Evolutionary conservation across 2,329 filamentous ascomycete species (phyloP).

Genomic region (Talaromyces sp.): DNA sequence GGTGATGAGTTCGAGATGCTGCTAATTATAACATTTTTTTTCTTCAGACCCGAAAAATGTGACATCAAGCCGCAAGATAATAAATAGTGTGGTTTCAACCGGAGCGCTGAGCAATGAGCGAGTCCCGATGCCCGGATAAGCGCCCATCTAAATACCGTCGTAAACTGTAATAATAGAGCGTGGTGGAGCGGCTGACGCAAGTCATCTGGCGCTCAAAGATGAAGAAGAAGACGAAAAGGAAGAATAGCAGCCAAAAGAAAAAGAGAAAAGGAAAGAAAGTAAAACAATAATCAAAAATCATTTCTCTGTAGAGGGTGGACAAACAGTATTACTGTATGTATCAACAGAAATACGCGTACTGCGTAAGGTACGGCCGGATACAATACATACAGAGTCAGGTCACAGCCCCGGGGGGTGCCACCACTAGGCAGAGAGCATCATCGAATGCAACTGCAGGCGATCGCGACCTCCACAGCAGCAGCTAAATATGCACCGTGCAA

Average conservation of each 20-base stretch:
- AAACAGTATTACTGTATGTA: neutral
- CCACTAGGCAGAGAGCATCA: neutral
- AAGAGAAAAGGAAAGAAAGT: neutral
- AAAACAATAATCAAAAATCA: neutral
- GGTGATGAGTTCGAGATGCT: neutral
- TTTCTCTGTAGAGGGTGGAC: too few relatives aligned
- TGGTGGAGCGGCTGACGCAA: neutral
- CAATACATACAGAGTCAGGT: neutral
- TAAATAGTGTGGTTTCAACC: conserved; percentile 8
- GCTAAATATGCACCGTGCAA: conserved; percentile 4
- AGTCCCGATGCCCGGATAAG: conserved; percentile 11
- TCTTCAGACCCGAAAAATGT: neutral
- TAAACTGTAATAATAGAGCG: neutral
- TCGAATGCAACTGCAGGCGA: conserved; percentile 11
- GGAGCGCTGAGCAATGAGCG: neutral
- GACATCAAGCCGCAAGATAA: conserved; percentile 2
- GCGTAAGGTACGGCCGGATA: neutral
- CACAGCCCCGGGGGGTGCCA: neutral
- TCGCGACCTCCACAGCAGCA: conserved; percentile 6
- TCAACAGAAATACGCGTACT: neutral
- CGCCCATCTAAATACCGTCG: conserved; percentile 5
- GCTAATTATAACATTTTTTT: neutral
- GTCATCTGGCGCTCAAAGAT: neutral
- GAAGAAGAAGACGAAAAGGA: neutral
- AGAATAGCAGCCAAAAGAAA: neutral